phyloP scores from a whole-genome alignment of 169 alveolate genomes.

The Cryptosporidium sp. region DNA sequence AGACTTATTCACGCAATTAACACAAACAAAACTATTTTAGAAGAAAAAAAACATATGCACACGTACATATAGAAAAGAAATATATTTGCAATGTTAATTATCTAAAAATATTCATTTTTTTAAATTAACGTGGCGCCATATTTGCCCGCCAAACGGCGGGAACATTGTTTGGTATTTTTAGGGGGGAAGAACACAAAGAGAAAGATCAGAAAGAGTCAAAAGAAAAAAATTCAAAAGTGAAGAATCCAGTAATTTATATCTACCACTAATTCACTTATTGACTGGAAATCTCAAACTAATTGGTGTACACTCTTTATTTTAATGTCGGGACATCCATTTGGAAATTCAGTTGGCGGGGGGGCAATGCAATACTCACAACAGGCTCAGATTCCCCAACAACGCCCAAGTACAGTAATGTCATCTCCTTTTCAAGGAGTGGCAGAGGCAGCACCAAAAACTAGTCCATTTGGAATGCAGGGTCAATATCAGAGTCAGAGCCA shows the following conservation, averaged over 20 bases:
- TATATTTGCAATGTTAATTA: background rate
- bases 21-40: background rate
- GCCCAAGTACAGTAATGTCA: slow-evolving; percentile 37
- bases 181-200: slow-evolving; percentile 14
- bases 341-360: slow-evolving; percentile 18
- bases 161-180: background rate
- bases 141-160: slow-evolving; percentile 2
- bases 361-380: slow-evolving; percentile 9
- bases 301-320: slow-evolving; percentile 3
- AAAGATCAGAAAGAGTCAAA: slow-evolving; percentile 27
- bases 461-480: slow-evolving; percentile 15
- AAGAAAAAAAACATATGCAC: background rate
- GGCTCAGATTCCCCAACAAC: slow-evolving; percentile 33
- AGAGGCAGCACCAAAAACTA: slow-evolving; percentile 23
- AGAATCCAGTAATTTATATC: background rate
- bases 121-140: background rate
- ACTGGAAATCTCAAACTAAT: background rate
- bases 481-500: background rate
- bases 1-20: background rate
- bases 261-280: background rate
- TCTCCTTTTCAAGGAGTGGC: slow-evolving; percentile 56
- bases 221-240: background rate
- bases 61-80: too few species aligned
- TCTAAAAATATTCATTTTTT: background rate
- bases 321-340: slow-evolving; percentile 38